Percentiles rank a stretch among this genome's conserved stretches.
These are phyloP conservation scores for Elaeagnus macrophylla DNA, from an alignment of 306 rosid genomes.

Conservation along the genomic window DNA sequence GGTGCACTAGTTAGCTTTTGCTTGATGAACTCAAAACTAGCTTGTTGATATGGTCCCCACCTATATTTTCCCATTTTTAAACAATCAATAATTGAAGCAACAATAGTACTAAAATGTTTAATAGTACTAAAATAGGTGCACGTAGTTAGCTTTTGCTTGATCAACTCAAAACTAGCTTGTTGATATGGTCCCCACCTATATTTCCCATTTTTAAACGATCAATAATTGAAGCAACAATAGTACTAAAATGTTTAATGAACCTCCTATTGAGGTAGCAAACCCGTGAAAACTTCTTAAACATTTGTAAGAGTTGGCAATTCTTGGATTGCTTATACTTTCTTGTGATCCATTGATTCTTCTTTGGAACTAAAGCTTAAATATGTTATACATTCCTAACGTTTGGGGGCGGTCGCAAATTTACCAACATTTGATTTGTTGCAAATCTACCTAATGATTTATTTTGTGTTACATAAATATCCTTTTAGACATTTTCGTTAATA, in stretches of 20 bases:
- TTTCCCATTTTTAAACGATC: background rate
- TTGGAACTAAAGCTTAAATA: too few relatives aligned
- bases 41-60: background rate
- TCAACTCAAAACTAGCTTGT: background rate
- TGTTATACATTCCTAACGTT: too few relatives aligned
- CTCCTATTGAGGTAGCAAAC: background rate
- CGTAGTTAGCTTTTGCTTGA: background rate
- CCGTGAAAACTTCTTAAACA: background rate
- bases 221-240: background rate
- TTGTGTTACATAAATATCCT: too few relatives aligned
- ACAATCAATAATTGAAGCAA: background rate
- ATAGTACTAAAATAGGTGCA: background rate
- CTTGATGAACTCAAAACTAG: background rate
- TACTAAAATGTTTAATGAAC: background rate
- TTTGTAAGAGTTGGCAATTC: background rate
- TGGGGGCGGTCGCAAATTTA: too few relatives aligned
- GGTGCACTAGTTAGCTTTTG: background rate
- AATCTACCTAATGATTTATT: too few relatives aligned
- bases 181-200: background rate
- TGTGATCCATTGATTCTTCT: too few relatives aligned
- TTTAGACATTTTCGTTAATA: too few relatives aligned
- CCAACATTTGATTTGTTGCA: too few relatives aligned
- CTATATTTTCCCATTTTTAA: background rate
- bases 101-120: too few relatives aligned
- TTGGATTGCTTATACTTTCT: too few relatives aligned